phyloP scores from a whole-genome alignment of 2,329 filamentous ascomycete genomes.

The Chaetomiaceae sp. region DNA sequence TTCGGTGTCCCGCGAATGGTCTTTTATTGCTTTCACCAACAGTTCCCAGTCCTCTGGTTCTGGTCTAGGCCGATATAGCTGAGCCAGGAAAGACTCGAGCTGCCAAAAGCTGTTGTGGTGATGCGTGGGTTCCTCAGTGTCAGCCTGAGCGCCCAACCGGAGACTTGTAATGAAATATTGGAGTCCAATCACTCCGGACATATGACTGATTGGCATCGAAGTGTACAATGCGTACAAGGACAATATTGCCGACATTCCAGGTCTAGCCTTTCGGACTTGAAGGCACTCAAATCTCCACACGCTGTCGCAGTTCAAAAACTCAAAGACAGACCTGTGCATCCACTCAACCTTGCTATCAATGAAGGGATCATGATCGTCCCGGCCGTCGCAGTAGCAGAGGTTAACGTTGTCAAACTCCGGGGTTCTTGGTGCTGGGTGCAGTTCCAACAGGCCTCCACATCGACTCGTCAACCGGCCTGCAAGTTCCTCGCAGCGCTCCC shows the following conservation, averaged over 20 bases:
- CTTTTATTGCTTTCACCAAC: background rate
- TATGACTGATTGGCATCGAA: background rate
- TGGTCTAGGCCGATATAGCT: background rate
- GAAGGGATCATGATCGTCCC: too few species aligned
- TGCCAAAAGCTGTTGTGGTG: background rate
- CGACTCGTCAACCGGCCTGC: conserved; percentile 13
- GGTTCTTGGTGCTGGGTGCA: too few species aligned
- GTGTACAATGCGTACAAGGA: background rate
- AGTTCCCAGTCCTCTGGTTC: background rate
- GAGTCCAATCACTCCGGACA: too few species aligned
- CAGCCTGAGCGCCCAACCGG: background rate
- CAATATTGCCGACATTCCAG: background rate
- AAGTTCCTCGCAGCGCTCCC: background rate
- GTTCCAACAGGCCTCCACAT: conserved; percentile 13
- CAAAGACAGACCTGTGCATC: conserved; percentile 8
- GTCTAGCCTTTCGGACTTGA: background rate
- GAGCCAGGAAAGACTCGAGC: background rate
- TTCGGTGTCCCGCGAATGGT: background rate
- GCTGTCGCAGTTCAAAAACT: conserved; percentile 4
- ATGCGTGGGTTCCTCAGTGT: background rate
- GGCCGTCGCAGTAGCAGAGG: too few species aligned
- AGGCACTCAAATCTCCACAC: conserved; percentile 8
- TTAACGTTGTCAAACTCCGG: too few species aligned
- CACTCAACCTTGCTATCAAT: background rate
- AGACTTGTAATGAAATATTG: background rate